Evolutionary conservation across 805 yeast genomes (phyloP).

Genomic region (Kluyveromyces siamensis): DNA sequence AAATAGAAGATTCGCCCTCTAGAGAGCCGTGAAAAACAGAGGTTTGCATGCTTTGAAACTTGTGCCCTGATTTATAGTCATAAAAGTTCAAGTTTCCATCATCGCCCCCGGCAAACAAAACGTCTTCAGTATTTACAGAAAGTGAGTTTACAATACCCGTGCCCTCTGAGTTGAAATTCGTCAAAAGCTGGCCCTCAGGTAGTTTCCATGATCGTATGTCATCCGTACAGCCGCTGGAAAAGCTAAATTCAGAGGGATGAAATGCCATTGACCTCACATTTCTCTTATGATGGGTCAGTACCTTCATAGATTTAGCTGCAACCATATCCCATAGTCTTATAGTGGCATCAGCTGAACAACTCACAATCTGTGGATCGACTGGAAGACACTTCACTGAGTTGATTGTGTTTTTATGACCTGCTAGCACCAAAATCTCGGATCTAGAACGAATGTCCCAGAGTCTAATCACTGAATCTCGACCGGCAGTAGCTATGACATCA

Average conservation of each 20-base stretch:
- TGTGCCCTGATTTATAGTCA: slow-evolving; percentile 66
- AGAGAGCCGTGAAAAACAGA: slow-evolving; percentile 62
- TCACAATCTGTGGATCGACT: slow-evolving; percentile 76
- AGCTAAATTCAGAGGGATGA: slow-evolving; percentile 62
- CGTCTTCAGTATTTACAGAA: slow-evolving; percentile 49
- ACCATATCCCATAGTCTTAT: slow-evolving; percentile 81
- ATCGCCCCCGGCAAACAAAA: slow-evolving; percentile 75
- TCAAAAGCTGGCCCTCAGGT: slow-evolving; percentile 67
- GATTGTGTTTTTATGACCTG: slow-evolving; percentile 76
- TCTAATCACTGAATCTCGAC: slow-evolving; percentile 76
- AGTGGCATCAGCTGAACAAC: slow-evolving; percentile 79
- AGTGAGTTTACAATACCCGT: slow-evolving; percentile 57
- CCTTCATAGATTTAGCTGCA: slow-evolving; percentile 62
- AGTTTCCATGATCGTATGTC: slow-evolving; percentile 78
- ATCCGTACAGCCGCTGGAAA: slow-evolving; percentile 74
- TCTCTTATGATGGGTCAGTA: slow-evolving; percentile 78
- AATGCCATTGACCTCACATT: slow-evolving; percentile 65
- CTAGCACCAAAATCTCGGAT: slow-evolving; percentile 60
- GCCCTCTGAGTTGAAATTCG: slow-evolving; percentile 35
- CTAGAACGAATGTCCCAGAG: slow-evolving; percentile 92
- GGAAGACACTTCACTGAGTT: slow-evolving; percentile 58
- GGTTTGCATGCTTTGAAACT: slow-evolving; percentile 46
- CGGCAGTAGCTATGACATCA: slow-evolving; percentile 75
- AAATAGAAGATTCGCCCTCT: slow-evolving; percentile 57
- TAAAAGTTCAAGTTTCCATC: slow-evolving; percentile 69